These are phyloP conservation scores for Melanopsichium pennsylvanicum DNA, from an alignment of 1,284 basidiomycete genomes.

Conservation along the genomic window DNA sequence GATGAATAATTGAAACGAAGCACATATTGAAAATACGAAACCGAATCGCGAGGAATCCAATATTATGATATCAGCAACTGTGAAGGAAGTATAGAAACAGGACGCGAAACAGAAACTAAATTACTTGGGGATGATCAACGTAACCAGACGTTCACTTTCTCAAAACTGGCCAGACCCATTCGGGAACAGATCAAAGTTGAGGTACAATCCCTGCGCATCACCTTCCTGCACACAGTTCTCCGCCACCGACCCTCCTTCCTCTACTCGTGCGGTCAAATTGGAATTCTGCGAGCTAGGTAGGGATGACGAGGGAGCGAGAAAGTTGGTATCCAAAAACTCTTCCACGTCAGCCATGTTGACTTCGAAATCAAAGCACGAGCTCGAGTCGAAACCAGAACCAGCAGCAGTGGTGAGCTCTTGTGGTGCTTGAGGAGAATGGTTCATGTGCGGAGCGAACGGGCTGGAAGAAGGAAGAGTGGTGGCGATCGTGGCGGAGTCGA, in stretches of 20 bases:
- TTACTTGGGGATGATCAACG: too few species aligned
- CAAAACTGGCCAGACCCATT: conserved; percentile 5
- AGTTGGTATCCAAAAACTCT: conserved; percentile 1
- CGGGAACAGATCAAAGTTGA: conserved; percentile 26
- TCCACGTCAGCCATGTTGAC: conserved; percentile 22
- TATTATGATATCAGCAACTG: too few species aligned
- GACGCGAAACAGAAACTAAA: too few species aligned
- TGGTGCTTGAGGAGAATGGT: not conserved
- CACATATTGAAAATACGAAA: too few species aligned
- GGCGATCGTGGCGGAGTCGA: not conserved
- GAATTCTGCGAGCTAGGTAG: not conserved
- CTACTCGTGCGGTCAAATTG: too few species aligned
- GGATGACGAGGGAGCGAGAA: not conserved
- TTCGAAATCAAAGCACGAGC: conserved; percentile 5
- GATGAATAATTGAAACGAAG: too few species aligned
- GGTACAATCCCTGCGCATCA: too few species aligned
- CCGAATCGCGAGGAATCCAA: too few species aligned
- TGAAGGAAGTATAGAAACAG: too few species aligned
- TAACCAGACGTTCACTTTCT: not conserved
- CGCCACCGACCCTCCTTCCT: not conserved
- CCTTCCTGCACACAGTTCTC: too few species aligned
- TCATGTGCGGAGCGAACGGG: conserved; percentile 1
- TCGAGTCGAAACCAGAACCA: not conserved
- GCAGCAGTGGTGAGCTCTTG: not conserved
- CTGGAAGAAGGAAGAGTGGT: not conserved